Evolutionary conservation across 768 basidiomycete genomes (phyloP).

Genomic region (Pholiota molesta): DNA sequence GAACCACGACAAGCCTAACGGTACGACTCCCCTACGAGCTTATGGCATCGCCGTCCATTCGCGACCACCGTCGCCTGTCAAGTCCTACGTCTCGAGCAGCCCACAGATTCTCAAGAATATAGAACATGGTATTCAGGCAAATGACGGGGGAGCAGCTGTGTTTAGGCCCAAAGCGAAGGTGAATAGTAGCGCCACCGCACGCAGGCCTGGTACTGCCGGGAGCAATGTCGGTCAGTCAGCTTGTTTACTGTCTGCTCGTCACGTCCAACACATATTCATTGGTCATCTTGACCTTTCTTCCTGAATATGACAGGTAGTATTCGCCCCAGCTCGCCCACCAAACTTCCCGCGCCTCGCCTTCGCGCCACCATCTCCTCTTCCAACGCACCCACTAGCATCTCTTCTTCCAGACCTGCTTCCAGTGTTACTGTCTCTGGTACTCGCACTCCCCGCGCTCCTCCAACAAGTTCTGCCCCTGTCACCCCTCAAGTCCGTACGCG

Average conservation of each 20-base stretch:
- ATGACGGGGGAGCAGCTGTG: neutral
- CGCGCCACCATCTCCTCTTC: constrained; percentile 26
- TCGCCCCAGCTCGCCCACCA: constrained; percentile 45
- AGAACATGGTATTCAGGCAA: neutral
- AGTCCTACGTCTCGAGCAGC: neutral
- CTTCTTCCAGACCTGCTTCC: constrained; percentile 15
- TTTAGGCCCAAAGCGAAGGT: constrained; percentile 63
- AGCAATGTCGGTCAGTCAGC: neutral
- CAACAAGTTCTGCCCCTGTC: constrained; percentile 10
- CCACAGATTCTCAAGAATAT: neutral
- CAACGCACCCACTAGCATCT: constrained; percentile 27
- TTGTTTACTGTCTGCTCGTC: neutral
- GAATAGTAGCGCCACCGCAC: constrained; percentile 52
- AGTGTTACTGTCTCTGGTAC: constrained; percentile 5
- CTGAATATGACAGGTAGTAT: neutral
- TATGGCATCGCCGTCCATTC: neutral
- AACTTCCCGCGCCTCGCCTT: constrained; percentile 30
- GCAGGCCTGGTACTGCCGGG: constrained; percentile 25
- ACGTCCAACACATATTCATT: neutral
- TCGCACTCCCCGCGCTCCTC: neutral
- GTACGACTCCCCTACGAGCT: neutral
- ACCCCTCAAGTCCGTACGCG: constrained; percentile 13
- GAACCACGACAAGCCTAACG: neutral
- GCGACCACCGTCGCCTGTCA: constrained; percentile 1
- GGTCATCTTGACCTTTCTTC: neutral